Evolutionary conservation across 2,329 filamentous ascomycete species (phyloP).

Genomic region (Colletotrichum camelliae): DNA sequence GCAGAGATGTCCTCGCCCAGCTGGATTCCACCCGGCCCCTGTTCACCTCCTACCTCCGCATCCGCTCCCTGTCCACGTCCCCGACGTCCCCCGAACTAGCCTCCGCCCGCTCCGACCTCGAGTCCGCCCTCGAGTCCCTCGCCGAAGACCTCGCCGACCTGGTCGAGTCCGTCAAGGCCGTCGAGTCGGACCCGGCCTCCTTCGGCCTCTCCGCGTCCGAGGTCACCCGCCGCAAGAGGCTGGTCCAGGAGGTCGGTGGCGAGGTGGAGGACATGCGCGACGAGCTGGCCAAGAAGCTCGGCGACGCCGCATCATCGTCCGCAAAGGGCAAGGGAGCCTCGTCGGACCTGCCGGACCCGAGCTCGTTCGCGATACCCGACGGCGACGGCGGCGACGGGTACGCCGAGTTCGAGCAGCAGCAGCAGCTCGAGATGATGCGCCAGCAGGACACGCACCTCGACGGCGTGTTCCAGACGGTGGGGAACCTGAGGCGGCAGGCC

Average conservation of each 20-base stretch:
- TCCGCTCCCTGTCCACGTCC: slow-evolving; percentile 81
- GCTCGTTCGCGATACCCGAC: slow-evolving; percentile 64
- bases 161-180: slow-evolving; percentile 81
- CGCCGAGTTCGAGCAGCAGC: slow-evolving; percentile 81
- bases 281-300: slow-evolving; percentile 71
- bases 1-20: slow-evolving; percentile 85
- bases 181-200: slow-evolving; percentile 85
- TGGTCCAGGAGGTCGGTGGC: slow-evolving; percentile 87
- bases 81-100: slow-evolving; percentile 83
- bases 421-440: slow-evolving; percentile 89
- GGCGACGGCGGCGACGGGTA: slow-evolving; percentile 67
- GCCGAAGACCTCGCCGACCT: slow-evolving; percentile 89
- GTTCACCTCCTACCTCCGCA: slow-evolving; percentile 94
- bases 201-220: slow-evolving; percentile 88
- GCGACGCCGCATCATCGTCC: slow-evolving; percentile 29
- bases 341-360: slow-evolving; percentile 59
- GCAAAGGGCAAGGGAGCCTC: slow-evolving; percentile 34
- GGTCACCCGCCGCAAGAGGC: slow-evolving; percentile 76
- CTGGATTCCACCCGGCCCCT: slow-evolving; percentile 82
- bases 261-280: slow-evolving; percentile 90
- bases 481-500: slow-evolving; percentile 87
- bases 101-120: slow-evolving; percentile 75
- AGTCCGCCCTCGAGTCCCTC: slow-evolving; percentile 68
- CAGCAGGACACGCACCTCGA: slow-evolving; percentile 95
- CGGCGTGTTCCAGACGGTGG: slow-evolving; percentile 91